phyloP scores from a whole-genome alignment of 2,329 filamentous ascomycete species.

The Arachnomyces sp. region DNA sequence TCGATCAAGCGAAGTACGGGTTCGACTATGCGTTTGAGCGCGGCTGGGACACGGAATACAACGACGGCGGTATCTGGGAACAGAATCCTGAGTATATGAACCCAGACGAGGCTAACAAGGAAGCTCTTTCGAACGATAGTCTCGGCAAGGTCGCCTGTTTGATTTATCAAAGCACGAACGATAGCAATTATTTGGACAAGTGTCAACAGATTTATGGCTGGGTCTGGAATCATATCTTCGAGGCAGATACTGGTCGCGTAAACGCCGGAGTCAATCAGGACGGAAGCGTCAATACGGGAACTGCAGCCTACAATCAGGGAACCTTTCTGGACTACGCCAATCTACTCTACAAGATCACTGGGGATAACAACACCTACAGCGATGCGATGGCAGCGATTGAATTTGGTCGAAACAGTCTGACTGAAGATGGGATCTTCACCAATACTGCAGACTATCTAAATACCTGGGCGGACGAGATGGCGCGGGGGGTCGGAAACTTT shows the following conservation, averaged over 20 bases:
- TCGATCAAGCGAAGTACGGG: conserved; percentile 3
- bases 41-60: conserved; percentile 5
- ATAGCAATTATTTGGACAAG: not conserved
- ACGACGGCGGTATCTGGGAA: conserved; percentile 8
- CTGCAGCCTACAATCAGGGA: conserved; percentile 6
- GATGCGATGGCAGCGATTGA: conserved; percentile 1
- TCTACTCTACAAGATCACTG: conserved; percentile 3
- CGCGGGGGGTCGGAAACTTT: conserved; percentile 5
- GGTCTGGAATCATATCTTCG: conserved; percentile 3
- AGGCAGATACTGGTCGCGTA: conserved; percentile 1
- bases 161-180: conserved; percentile 6
- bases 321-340: conserved; percentile 6
- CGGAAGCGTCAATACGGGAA: conserved; percentile 4
- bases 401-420: conserved; percentile 1
- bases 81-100: conserved; percentile 3
- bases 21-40: conserved; percentile 6
- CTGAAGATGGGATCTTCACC: conserved; percentile 6
- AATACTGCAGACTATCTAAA: conserved; percentile 4
- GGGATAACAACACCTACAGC: not conserved
- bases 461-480: conserved; percentile 7
- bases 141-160: conserved; percentile 5
- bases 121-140: conserved; percentile 6
- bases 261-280: conserved; percentile 1
- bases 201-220: conserved; percentile 4
- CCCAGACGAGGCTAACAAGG: conserved; percentile 1